Percentiles rank a stretch among this genome's conserved stretches.
Conservation (phyloP, 306 rosid genomes). For the Castanospermum australe region DNA sequence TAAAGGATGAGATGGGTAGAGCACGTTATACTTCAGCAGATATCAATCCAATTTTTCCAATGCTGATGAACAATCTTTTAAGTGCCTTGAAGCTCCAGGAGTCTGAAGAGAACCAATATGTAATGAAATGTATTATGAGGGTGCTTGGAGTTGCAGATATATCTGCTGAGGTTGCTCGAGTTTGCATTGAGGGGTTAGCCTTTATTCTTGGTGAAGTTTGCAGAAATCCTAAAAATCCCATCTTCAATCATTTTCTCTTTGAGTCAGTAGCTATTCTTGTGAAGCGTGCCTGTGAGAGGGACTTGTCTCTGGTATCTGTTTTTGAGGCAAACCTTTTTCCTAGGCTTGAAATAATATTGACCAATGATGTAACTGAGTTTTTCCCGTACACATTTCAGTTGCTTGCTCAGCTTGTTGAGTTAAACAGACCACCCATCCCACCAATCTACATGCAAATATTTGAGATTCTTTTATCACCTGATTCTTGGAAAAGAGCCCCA, state of each 20-base stretch:
- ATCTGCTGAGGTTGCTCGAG: conserved; percentile 62
- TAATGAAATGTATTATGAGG: conserved; percentile 96
- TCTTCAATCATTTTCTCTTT: conserved; percentile 87
- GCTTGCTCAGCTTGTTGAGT: conserved; percentile 89
- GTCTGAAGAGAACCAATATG: conserved; percentile 91
- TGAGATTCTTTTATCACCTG: conserved; percentile 82
- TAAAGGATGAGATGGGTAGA: conserved; percentile 73
- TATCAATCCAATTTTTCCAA: conserved; percentile 56
- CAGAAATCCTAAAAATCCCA: conserved; percentile 86
- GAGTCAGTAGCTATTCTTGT: conserved; percentile 94
- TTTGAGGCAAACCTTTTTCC: conserved; percentile 83
- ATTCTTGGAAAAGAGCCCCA: conserved; percentile 78
- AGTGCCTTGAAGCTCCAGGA: conserved; percentile 76
- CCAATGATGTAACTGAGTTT: conserved; percentile 85
- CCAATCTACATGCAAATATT: conserved; percentile 80
- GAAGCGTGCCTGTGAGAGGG: conserved; percentile 77
- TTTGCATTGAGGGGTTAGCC: conserved; percentile 67
- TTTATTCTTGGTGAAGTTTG: conserved; percentile 79
- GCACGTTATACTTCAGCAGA: conserved; percentile 64
- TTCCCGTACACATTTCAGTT: conserved; percentile 95
- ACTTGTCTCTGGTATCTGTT: conserved; percentile 63
- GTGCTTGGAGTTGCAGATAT: conserved; percentile 89
- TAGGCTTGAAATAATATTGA: conserved; percentile 70
- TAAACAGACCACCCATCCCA: conserved; percentile 81
- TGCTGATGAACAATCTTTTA: conserved; percentile 83